Percentiles rank a stretch among this genome's conserved stretches.
phyloP scores from a whole-genome alignment of 441 rosid genomes.

The Erysimum pusillum region DNA sequence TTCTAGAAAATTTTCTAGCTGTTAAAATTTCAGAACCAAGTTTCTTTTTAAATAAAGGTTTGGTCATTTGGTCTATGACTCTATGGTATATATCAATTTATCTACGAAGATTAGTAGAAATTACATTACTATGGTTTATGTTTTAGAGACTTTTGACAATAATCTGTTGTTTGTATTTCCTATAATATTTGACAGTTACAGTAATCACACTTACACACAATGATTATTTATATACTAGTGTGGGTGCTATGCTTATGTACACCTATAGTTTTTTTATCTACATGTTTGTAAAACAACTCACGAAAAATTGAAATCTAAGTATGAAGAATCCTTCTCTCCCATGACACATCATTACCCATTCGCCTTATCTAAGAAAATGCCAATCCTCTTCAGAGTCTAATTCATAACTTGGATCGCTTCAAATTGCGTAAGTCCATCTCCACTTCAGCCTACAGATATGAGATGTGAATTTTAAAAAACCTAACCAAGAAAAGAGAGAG shows the following conservation, averaged over 20 bases:
- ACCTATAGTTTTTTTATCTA: background rate
- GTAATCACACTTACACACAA: constrained; percentile 28
- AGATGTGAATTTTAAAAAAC: background rate
- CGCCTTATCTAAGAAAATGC: constrained; percentile 2
- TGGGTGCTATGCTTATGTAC: constrained; percentile 23
- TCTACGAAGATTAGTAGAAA: too few relatives aligned
- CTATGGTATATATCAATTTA: too few relatives aligned
- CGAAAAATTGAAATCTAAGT: constrained; percentile 6
- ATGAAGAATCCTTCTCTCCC: constrained; percentile 1
- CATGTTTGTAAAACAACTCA: background rate
- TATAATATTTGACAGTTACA: background rate
- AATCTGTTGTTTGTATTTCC: constrained; percentile 30
- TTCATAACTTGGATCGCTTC: constrained; percentile 27
- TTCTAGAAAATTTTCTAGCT: too few relatives aligned
- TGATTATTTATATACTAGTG: constrained; percentile 12
- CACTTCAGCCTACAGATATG: constrained; percentile 17
- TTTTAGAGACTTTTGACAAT: background rate
- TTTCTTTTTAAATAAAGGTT: too few relatives aligned
- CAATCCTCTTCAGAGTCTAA: background rate
- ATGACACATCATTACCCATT: background rate
- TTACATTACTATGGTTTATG: too few relatives aligned
- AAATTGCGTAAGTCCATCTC: too few relatives aligned
- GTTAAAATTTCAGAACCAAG: too few relatives aligned
- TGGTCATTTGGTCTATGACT: too few relatives aligned
- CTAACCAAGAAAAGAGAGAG: background rate